Base-by-base conservation (phyloP, 2,329 filamentous ascomycete species). In the Fusarium chaquense region DNA sequence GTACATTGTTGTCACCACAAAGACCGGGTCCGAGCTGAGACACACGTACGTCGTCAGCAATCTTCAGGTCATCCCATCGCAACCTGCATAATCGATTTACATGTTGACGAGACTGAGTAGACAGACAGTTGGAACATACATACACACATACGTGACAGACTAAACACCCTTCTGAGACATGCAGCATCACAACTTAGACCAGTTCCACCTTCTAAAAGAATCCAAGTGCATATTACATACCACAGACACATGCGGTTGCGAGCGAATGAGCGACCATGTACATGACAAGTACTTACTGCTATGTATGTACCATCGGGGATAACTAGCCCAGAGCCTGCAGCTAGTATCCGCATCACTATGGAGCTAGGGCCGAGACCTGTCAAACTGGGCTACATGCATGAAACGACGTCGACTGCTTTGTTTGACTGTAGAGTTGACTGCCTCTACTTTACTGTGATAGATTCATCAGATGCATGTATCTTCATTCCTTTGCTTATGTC, bases 291-390 rank as follows among this genome's bases (percentile, higher is more conserved):
- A 44, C 41, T 30, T 30, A 22, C n/a, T 30, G 12, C n/a, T 40
- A 22, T 22, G 36, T 40, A 9, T 40, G 36, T 40, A 20, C 33
- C 24, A 28, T 40, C 49, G 24, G 35, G 26, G 33, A 52, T 41
- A 38, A 33, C 33, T 51, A 38, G 15, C 22, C 11, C 62, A 55
- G 38, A 53, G 22, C 18, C 57, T 66, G 62, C 62, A 62, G 62
- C 46, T 53, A 35, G 57, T 62, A 66, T 58, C 64, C 62, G 55
- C 57, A 62, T 56, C 52, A 38, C 36, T 41, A 66, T 58, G 64
- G 64, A 58, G 56, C 46, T 33, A 41, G 46, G 51, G 57, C 50
- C 57, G 46, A 46, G 32, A 62, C 46, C 41, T 62, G 57, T 55
- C 60, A 55, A 54, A 32, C 45, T 38, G 62, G 53, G 36, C 58